Conservation (phyloP, 768 basidiomycete species). For the Tylopilus subfusipes region DNA sequence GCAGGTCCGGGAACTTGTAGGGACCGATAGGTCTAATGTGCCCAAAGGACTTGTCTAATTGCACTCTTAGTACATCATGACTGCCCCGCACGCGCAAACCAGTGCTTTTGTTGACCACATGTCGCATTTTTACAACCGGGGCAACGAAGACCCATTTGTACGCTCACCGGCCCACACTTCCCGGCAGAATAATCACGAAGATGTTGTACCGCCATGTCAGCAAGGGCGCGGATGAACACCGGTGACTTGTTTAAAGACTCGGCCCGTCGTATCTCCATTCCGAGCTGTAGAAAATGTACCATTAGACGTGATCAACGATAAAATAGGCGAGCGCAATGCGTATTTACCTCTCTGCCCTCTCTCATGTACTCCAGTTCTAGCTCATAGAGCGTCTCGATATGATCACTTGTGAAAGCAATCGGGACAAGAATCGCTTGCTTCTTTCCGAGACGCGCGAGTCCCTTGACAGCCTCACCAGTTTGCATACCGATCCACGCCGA, state of each 20-base stretch:
- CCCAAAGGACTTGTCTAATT: background rate
- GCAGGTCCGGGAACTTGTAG: too few relatives aligned
- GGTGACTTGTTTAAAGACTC: conserved; percentile 94
- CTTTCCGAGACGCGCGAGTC: conserved; percentile 69
- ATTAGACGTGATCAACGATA: conserved; percentile 6
- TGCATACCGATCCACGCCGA: conserved; percentile 99
- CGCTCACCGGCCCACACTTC: conserved; percentile 57
- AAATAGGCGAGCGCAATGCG: background rate
- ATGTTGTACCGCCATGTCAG: conserved; percentile 85
- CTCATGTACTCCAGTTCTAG: conserved; percentile 90
- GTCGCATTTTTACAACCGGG: conserved; percentile 90
- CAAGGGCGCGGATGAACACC: conserved; percentile 90
- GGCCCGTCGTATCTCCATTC: conserved; percentile 84
- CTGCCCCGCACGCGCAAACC: conserved; percentile 78
- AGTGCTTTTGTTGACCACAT: conserved; percentile 83
- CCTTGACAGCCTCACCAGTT: conserved; percentile 88
- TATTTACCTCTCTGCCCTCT: conserved; percentile 85
- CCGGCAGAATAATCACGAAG: conserved; percentile 60
- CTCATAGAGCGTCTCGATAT: conserved; percentile 98
- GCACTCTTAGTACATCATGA: conserved; percentile 29
- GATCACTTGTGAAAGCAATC: conserved; percentile 98
- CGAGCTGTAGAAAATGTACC: conserved; percentile 53
- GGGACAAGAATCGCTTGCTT: conserved; percentile 84
- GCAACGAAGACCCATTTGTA: conserved; percentile 84
- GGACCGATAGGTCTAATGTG: background rate